Conservation (phyloP, 78 protist genomes). For the Capsaspora owczarzaki region DNA sequence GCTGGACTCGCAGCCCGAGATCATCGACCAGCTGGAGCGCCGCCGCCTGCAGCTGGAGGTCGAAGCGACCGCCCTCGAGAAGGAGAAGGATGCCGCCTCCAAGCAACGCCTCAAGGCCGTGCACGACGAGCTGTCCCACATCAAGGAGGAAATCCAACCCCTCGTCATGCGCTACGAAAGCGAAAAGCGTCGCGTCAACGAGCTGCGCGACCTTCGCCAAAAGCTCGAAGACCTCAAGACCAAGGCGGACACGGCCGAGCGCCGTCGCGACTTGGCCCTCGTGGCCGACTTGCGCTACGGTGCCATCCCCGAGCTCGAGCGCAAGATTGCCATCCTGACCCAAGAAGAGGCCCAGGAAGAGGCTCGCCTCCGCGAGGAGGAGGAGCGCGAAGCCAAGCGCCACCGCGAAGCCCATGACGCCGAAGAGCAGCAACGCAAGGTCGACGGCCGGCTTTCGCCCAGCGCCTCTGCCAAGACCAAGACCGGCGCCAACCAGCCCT, state of each 20-base stretch:
- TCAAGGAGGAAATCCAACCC: conserved; percentile 39
- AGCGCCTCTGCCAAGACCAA: no score
- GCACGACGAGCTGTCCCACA: conserved; percentile 37
- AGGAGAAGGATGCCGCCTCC: conserved; percentile 58
- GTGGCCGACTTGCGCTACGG: conserved; percentile 85
- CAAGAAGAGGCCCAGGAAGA: not conserved
- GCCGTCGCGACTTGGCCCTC: conserved; percentile 58
- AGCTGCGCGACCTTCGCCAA: conserved; percentile 46
- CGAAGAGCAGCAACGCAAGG: no score
- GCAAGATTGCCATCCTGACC: conserved; percentile 27
- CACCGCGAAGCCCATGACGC: not conserved
- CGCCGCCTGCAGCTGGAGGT: conserved; percentile 81
- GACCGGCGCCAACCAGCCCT: no score
- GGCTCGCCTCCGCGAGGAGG: no score
- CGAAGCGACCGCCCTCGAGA: conserved; percentile 76
- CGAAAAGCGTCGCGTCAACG: conserved; percentile 71
- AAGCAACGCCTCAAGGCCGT: conserved; percentile 59
- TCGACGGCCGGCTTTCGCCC: no score
- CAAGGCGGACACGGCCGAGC: conserved; percentile 72
- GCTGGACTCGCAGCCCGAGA: conserved; percentile 68
- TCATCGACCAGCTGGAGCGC: conserved; percentile 76
- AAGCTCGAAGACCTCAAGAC: conserved; percentile 60
- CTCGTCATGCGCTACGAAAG: conserved; percentile 43
- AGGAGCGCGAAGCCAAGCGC: conserved; percentile 5
- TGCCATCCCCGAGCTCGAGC: conserved; percentile 83